Conservation (phyloP, 2,329 filamentous ascomycete species). For the Hymenoscyphus albidus region DNA sequence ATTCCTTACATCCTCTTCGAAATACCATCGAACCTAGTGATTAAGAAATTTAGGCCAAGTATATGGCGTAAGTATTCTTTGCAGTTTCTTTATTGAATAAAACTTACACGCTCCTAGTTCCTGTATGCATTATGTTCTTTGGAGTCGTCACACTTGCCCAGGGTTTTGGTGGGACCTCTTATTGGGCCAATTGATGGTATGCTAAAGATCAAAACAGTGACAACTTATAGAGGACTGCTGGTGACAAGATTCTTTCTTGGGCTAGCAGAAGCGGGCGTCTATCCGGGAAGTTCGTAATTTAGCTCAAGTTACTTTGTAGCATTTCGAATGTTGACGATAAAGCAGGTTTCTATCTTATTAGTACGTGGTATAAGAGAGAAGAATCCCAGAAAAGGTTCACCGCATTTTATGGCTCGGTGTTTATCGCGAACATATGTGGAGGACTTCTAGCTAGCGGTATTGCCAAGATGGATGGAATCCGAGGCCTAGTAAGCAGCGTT, state of each 20-base stretch:
- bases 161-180: slow-evolving; percentile 43
- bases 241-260: slow-evolving; percentile 62
- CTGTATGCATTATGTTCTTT: slow-evolving; percentile 51
- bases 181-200: neutral
- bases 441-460: slow-evolving; percentile 63
- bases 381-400: slow-evolving; percentile 65
- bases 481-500: slow-evolving; percentile 38
- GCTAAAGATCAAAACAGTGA: slow-evolving; percentile 37
- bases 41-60: slow-evolving; percentile 64
- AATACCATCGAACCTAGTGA: slow-evolving; percentile 63
- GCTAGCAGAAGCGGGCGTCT: slow-evolving; percentile 62
- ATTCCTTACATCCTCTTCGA: slow-evolving; percentile 70
- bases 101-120: slow-evolving; percentile 33
- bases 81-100: slow-evolving; percentile 17
- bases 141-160: slow-evolving; percentile 61
- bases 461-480: slow-evolving; percentile 51
- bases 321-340: slow-evolving; percentile 39
- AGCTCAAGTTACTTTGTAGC: neutral
- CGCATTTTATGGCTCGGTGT: slow-evolving; percentile 66
- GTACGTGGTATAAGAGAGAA: slow-evolving; percentile 65
- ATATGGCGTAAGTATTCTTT: slow-evolving; percentile 52
- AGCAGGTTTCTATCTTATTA: slow-evolving; percentile 41
- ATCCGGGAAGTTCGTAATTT: slow-evolving; percentile 63
- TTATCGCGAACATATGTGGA: slow-evolving; percentile 66
- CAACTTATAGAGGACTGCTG: slow-evolving; percentile 47